These are phyloP conservation scores for Hemisphaericaspora lyxosophila DNA, from an alignment of 1,139 yeast species.

Conservation along the genomic window DNA sequence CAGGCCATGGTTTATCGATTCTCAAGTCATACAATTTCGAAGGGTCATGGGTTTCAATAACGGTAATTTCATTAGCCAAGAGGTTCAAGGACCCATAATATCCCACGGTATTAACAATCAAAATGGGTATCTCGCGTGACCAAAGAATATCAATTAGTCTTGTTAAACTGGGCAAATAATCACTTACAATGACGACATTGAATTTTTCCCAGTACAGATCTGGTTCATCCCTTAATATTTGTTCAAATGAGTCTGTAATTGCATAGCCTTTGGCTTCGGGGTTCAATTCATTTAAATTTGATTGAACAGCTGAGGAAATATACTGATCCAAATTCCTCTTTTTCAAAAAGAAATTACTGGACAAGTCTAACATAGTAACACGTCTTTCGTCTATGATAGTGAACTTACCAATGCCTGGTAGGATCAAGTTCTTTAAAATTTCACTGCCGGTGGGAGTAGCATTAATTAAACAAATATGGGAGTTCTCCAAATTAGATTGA, in stretches of 20 bases:
- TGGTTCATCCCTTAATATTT: slow-evolving; percentile 18
- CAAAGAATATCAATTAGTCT: slow-evolving; percentile 39
- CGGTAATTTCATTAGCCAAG: slow-evolving; percentile 52
- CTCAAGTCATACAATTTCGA: slow-evolving; percentile 67
- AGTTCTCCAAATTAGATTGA: slow-evolving; percentile 57
- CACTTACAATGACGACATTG: slow-evolving; percentile 53
- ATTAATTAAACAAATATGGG: slow-evolving; percentile 64
- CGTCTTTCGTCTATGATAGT: slow-evolving; percentile 53
- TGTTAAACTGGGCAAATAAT: slow-evolving; percentile 19
- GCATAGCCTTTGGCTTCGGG: slow-evolving; percentile 51
- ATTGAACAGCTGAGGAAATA: slow-evolving; percentile 39
- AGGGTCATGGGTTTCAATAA: slow-evolving; percentile 75
- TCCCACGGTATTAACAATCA: slow-evolving; percentile 56
- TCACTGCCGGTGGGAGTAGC: slow-evolving; percentile 67
- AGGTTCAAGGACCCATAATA: slow-evolving; percentile 67
- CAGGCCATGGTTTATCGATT: slow-evolving; percentile 74
- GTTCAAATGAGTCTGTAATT: slow-evolving; percentile 22
- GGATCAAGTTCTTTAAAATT: slow-evolving; percentile 69
- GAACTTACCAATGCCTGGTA: slow-evolving; percentile 76
- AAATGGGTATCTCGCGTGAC: slow-evolving; percentile 50
- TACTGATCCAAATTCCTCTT: slow-evolving; percentile 45
- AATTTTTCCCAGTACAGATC: slow-evolving; percentile 50
- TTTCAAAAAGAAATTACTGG: slow-evolving; percentile 63
- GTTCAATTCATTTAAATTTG: slow-evolving; percentile 56
- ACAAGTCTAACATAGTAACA: slow-evolving; percentile 46